phyloP scores from a whole-genome alignment of 495 filamentous ascomycete species.

The Tuber magnatum region DNA sequence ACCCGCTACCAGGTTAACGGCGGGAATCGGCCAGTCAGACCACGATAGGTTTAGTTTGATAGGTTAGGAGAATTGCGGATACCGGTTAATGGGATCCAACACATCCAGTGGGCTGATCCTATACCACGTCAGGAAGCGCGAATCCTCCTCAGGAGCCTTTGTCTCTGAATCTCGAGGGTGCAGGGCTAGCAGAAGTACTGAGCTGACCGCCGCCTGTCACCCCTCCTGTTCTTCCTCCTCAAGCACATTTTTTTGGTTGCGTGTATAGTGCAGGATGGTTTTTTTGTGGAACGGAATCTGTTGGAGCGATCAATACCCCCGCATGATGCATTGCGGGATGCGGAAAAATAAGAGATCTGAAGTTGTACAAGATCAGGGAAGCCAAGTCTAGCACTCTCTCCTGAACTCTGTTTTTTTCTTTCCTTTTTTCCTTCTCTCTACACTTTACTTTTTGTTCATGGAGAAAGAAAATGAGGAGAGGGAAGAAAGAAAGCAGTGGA shows the following conservation, averaged over 20 bases:
- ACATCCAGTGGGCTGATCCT: background rate
- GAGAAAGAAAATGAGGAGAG: background rate
- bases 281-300: background rate
- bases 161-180: background rate
- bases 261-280: background rate
- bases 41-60: background rate
- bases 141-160: background rate
- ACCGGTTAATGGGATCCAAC: background rate
- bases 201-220: background rate
- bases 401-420: background rate
- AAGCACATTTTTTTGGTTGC: background rate
- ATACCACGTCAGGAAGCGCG: background rate
- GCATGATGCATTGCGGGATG: background rate
- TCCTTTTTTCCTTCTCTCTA: too few relatives aligned
- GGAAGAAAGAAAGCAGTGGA: background rate
- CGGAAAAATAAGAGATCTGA: background rate
- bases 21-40: background rate
- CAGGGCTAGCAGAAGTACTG: background rate
- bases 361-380: background rate
- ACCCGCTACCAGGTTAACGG: background rate
- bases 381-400: background rate
- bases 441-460: background rate
- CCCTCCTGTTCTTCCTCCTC: background rate
- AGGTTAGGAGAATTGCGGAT: background rate
- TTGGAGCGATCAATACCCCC: conserved; percentile 1